A percentile compares a stretch with the other conserved stretches of the same genome.
Evolutionary conservation across 768 basidiomycete genomes (phyloP).

Genomic region (Podaxis pistillaris): DNA sequence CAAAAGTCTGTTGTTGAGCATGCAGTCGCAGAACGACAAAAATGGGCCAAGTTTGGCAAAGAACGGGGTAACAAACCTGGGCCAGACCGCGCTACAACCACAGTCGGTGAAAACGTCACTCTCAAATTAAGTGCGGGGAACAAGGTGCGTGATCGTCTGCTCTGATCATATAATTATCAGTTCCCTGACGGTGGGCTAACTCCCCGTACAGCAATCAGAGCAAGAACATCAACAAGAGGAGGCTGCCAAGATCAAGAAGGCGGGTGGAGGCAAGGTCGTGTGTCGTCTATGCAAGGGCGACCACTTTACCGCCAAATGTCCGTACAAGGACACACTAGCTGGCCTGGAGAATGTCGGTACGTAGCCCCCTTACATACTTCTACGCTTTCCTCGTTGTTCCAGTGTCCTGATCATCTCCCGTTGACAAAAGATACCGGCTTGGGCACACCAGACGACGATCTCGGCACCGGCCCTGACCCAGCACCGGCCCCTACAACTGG

Average conservation of each 20-base stretch:
- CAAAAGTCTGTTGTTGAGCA: conserved; percentile 95
- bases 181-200: not conserved
- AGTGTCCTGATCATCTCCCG: not conserved
- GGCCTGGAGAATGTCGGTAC: conserved; percentile 64
- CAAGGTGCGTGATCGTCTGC: conserved; percentile 40
- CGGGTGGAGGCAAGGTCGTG: conserved; percentile 82
- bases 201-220: conserved; percentile 50
- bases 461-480: conserved; percentile 29
- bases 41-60: conserved; percentile 91
- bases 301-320: conserved; percentile 98
- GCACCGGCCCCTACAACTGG: conserved; percentile 34
- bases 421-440: conserved; percentile 24
- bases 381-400: not conserved
- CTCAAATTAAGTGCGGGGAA: conserved; percentile 56
- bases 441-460: conserved; percentile 39
- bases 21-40: conserved; percentile 88
- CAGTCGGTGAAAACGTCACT: conserved; percentile 66
- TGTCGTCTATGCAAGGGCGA: conserved; percentile 96
- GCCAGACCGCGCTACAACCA: conserved; percentile 91
- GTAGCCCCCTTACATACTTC: conserved; percentile 17
- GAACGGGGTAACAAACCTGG: conserved; percentile 87
- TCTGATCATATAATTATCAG: not conserved
- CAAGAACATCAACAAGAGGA: conserved; percentile 66
- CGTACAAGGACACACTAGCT: conserved; percentile 91
- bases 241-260: conserved; percentile 64